These are phyloP conservation scores for Fagopyrum homotropicum DNA, from an alignment of 148 eudicot genomes.

Conservation along the genomic window DNA sequence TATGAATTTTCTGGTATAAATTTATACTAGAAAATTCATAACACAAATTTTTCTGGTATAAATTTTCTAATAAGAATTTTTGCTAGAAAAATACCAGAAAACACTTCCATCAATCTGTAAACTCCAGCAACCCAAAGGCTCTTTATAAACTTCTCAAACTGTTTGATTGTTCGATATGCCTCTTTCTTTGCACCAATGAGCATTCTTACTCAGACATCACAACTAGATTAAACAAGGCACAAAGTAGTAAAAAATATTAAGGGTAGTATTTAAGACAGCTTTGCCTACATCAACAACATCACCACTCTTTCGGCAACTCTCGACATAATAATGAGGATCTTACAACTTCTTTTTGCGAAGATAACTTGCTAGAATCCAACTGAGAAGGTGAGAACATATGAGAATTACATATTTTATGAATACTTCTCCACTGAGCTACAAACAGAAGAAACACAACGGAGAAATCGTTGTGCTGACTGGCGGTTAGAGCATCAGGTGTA, in stretches of 20 bases:
- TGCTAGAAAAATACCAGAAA: background rate
- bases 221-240: constrained; percentile 9
- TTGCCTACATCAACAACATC: background rate
- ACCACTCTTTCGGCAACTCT: background rate
- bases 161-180: constrained; percentile 29
- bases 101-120: constrained; percentile 55
- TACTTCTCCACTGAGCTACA: background rate
- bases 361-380: background rate
- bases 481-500: background rate
- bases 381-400: background rate
- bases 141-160: constrained; percentile 39
- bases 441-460: background rate
- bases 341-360: background rate
- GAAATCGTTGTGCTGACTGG: background rate
- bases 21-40: too few species aligned
- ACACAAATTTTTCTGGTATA: too few species aligned
- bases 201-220: constrained; percentile 44
- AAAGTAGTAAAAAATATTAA: background rate
- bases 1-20: too few species aligned
- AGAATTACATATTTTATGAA: background rate
- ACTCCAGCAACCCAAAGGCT: constrained; percentile 49
- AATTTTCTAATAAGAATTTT: too few species aligned
- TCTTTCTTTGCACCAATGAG: constrained; percentile 32
- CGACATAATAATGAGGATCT: background rate
- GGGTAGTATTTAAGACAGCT: background rate